phyloP scores from a whole-genome alignment of 441 rosid species.

The Capsella rubella region DNA sequence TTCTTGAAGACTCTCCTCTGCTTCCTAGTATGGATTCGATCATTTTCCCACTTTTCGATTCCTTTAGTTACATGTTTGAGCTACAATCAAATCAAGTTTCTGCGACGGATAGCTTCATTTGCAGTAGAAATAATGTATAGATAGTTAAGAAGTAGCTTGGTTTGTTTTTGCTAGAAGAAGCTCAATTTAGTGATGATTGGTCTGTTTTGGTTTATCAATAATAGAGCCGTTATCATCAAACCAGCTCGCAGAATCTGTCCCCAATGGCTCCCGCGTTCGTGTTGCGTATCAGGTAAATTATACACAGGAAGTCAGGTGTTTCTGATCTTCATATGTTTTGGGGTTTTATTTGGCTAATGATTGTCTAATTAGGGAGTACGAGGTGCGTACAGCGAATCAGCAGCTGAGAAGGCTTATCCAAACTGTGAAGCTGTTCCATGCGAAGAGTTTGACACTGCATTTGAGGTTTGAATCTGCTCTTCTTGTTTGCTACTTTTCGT shows the following conservation, averaged over 20 bases:
- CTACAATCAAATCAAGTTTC: background rate
- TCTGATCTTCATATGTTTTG: background rate
- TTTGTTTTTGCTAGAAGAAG: background rate
- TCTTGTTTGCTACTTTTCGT: background rate
- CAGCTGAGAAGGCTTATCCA: slow-evolving; percentile 93
- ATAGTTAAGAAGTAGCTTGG: background rate
- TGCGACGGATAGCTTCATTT: background rate
- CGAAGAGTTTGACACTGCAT: slow-evolving; percentile 90
- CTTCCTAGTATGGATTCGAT: slow-evolving; percentile 64
- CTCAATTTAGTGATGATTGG: background rate
- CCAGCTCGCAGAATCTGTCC: slow-evolving; percentile 51
- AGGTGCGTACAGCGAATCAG: slow-evolving; percentile 94
- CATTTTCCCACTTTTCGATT: background rate
- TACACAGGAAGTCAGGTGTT: background rate
- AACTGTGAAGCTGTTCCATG: slow-evolving; percentile 95
- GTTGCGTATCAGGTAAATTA: slow-evolving; percentile 88
- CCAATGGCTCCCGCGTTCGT: slow-evolving; percentile 78
- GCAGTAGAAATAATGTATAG: background rate
- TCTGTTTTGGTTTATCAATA: background rate
- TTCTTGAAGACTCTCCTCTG: slow-evolving; percentile 50
- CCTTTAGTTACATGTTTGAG: background rate
- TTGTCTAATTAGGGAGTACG: slow-evolving; percentile 64
- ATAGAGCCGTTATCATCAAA: slow-evolving; percentile 83
- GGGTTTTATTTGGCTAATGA: background rate
- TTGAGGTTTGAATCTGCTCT: slow-evolving; percentile 56